A percentile compares a stretch with the other conserved stretches of the same genome.
Conservation (phyloP, 345 rosid genomes). For the Angophora floribunda region DNA sequence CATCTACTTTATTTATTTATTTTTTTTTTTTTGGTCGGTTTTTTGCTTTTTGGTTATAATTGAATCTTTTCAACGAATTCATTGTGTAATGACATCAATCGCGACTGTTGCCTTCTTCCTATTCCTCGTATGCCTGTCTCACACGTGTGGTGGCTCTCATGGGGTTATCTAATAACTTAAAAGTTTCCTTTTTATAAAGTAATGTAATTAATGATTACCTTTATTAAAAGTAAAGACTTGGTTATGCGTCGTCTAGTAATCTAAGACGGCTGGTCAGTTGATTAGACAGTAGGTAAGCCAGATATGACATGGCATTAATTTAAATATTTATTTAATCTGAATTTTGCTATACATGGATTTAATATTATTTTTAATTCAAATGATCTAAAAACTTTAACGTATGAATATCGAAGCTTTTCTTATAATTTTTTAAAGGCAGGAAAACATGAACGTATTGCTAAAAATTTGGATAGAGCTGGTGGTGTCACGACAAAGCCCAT, state of each 20-base stretch:
- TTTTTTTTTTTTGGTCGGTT: too few relatives aligned
- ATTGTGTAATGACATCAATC: not conserved
- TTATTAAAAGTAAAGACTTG: not conserved
- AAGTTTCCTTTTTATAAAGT: not conserved
- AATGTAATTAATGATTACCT: too few relatives aligned
- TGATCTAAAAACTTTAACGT: not conserved
- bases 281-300: too few relatives aligned
- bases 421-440: too few relatives aligned
- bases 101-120: not conserved
- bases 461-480: not conserved
- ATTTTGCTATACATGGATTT: not conserved
- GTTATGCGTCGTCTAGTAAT: not conserved
- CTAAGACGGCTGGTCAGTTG: too few relatives aligned
- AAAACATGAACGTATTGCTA: not conserved
- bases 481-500: fast-evolving
- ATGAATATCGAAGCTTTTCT: not conserved
- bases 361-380: too few relatives aligned
- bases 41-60: not conserved
- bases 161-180: not conserved
- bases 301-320: too few relatives aligned
- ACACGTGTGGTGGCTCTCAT: not conserved
- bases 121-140: not conserved
- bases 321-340: not conserved
- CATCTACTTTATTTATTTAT: too few relatives aligned
- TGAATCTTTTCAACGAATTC: not conserved